phyloP scores from a whole-genome alignment of 805 yeast species.

The Candida nemodendra region DNA sequence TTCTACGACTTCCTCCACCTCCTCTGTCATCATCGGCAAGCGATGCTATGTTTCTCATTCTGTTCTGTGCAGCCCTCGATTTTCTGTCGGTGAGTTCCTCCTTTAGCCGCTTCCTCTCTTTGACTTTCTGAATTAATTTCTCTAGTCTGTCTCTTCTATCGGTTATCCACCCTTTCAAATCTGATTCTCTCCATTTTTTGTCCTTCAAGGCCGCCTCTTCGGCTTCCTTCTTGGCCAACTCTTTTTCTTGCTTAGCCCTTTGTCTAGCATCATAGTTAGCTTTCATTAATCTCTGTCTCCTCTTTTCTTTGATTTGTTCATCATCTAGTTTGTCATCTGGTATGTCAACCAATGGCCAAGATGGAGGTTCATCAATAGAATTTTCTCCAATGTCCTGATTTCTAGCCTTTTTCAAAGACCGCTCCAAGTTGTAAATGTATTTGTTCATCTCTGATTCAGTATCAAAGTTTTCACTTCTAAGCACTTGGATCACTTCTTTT shows the following conservation, averaged over 20 bases:
- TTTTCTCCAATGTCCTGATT: conserved; percentile 63
- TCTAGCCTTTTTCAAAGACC: conserved; percentile 65
- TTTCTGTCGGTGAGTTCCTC: conserved; percentile 84
- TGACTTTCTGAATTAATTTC: conserved; percentile 55
- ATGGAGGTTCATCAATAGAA: conserved; percentile 47
- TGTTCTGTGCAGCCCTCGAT: conserved; percentile 84
- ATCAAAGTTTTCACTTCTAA: conserved; percentile 75
- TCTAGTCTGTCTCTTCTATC: conserved; percentile 63
- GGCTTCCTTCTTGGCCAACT: conserved; percentile 55
- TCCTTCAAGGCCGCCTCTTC: conserved; percentile 67
- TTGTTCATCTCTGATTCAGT: conserved; percentile 70
- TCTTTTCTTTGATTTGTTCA: conserved; percentile 81
- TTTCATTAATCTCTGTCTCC: conserved; percentile 77
- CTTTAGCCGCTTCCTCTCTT: conserved; percentile 66
- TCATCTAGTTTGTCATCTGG: conserved; percentile 83
- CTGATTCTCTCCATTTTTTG: conserved; percentile 70
- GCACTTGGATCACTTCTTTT: conserved; percentile 50
- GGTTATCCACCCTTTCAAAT: conserved; percentile 77
- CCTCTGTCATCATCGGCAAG: conserved; percentile 63
- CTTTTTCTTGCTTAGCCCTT: conserved; percentile 77
- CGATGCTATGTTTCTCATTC: conserved; percentile 89
- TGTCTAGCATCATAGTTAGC: conserved; percentile 88
- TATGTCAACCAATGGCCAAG: conserved; percentile 71
- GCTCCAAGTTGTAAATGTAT: conserved; percentile 62
- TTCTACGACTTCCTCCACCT: conserved; percentile 29